Base-by-base conservation (phyloP, 2,329 filamentous ascomycete genomes). In the Diaporthe citrichinensis region DNA sequence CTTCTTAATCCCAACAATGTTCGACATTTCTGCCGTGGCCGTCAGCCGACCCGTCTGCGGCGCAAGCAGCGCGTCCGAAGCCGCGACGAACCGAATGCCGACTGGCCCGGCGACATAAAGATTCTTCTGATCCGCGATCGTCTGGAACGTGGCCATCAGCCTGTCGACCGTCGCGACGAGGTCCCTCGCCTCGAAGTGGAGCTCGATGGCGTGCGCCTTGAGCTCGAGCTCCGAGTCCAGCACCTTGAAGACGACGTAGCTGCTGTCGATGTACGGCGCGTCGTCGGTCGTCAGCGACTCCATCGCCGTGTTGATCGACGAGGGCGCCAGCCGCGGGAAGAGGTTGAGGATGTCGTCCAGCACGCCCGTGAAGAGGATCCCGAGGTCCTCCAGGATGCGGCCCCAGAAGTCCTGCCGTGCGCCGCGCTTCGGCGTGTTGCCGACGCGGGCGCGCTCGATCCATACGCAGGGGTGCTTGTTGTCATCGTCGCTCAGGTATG, bases 71-170 rank as follows among this genome's bases (percentile, higher is more conserved):
- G 79, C 79, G 20, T 80, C 74, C 1, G 78, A 78, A 0, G 78
- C 49, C 2, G 55, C 75, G 7, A 76, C 73, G 59, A 81, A 80
- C 2, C 80, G 78, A 28, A 81, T 78, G 0, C 80, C 79, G 7
- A 81, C 67, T 6, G 80, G 80, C 0, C 80, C 80, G 0, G 80
- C 76, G 61, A 81, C 72, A 71, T 80, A 80, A 73, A 78, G 79
- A 6, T 76, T 51, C 28, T 78, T 76, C 34, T 71, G 44, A 20
- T 77, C 59, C 4, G 76, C 79, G 31, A 79, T 75, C 15, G 76
- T 74, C 6, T 74, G 61, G 58, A 80, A 79, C 12, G 79, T 77
- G 8, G 59, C 67, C 17, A 81, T 59, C 41, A 72, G 44, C 55
- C 75, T 74, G 74, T 80, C 79, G 8, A 80, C 74, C 25, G 77